Evolutionary conservation across 805 yeast species (phyloP).

Genomic region (Cyberlindnera maritima): DNA sequence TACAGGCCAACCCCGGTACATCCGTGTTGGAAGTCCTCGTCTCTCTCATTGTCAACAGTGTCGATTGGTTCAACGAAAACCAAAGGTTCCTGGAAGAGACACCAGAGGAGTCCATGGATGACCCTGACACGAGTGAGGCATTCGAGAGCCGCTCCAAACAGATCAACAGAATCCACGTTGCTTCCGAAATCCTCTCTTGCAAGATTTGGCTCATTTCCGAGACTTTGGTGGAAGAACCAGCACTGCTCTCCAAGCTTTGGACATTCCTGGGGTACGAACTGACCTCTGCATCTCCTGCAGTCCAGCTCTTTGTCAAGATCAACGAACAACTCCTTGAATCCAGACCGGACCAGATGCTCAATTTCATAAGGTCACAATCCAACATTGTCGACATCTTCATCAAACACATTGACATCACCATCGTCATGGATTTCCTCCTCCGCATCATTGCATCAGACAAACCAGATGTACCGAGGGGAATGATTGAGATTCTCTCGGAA

Average conservation of each 20-base stretch:
- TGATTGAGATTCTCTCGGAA: slow-evolving; percentile 70
- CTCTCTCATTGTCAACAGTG: slow-evolving; percentile 39
- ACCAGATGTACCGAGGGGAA: slow-evolving; percentile 83
- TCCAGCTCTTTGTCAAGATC: slow-evolving; percentile 83
- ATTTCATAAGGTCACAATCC: slow-evolving; percentile 46
- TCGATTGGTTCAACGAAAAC: slow-evolving; percentile 37
- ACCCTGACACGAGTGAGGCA: slow-evolving; percentile 18
- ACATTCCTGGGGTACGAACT: slow-evolving; percentile 55
- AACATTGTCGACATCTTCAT: slow-evolving; percentile 67
- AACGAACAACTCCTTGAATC: slow-evolving; percentile 84
- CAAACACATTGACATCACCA: slow-evolving; percentile 82
- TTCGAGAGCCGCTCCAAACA: slow-evolving; percentile 8
- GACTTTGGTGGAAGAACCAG: slow-evolving; percentile 72
- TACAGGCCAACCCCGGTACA: slow-evolving; percentile 23
- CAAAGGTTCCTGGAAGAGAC: slow-evolving; percentile 12
- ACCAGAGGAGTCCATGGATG: neutral
- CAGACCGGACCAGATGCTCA: slow-evolving; percentile 63
- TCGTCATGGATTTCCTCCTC: slow-evolving; percentile 85
- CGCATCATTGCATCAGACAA: slow-evolving; percentile 91
- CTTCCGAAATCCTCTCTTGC: slow-evolving; percentile 83
- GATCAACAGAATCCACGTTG: slow-evolving; percentile 46
- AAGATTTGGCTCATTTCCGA: slow-evolving; percentile 93
- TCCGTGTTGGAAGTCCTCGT: slow-evolving; percentile 44
- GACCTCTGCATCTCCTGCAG: slow-evolving; percentile 64
- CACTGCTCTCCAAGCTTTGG: slow-evolving; percentile 73